Percentiles rank a stretch among this genome's conserved stretches.
Conservation (phyloP, 768 basidiomycete species). For the Xerocomus brunneocitrinus region DNA sequence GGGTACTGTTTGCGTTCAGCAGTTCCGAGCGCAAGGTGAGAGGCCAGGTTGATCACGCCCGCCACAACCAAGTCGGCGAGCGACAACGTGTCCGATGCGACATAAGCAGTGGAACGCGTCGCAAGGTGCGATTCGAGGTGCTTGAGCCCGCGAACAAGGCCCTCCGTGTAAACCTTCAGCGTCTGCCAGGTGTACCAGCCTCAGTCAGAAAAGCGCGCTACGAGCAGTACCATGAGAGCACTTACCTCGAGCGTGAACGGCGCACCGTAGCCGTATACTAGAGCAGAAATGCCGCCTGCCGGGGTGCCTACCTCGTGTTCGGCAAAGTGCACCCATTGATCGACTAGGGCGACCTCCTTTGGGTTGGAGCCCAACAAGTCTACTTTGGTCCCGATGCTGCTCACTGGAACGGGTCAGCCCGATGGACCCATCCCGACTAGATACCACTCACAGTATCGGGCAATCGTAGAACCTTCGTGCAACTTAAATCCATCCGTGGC, state of each 20-base stretch:
- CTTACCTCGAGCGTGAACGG: constrained; percentile 2
- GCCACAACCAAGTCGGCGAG: constrained; percentile 11
- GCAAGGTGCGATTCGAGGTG: constrained; percentile 8
- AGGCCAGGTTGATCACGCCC: background rate
- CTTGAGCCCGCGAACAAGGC: background rate
- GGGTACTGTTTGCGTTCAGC: constrained; percentile 9
- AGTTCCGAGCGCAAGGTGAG: background rate
- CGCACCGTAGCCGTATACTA: background rate
- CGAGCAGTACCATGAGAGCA: background rate
- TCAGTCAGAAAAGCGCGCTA: background rate
- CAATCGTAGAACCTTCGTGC: constrained; percentile 9
- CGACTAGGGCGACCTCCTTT: constrained; percentile 6
- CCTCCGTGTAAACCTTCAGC: background rate
- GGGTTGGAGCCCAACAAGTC: background rate
- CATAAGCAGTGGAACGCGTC: background rate
- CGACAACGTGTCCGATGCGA: constrained; percentile 3
- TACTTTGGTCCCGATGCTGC: constrained; percentile 1
- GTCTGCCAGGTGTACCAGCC: background rate
- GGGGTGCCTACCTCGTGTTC: constrained; percentile 6
- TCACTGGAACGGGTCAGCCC: background rate
- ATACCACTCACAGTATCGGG: constrained; percentile 5
- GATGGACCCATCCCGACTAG: background rate
- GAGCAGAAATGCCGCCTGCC: background rate
- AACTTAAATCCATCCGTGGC: constrained; percentile 7
- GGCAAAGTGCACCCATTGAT: constrained; percentile 16